Evolutionary conservation across 2,329 filamentous ascomycete species (phyloP), one percentile per base, ranked within the genome.

Genomic region (Aspergillus sergii): DNA sequence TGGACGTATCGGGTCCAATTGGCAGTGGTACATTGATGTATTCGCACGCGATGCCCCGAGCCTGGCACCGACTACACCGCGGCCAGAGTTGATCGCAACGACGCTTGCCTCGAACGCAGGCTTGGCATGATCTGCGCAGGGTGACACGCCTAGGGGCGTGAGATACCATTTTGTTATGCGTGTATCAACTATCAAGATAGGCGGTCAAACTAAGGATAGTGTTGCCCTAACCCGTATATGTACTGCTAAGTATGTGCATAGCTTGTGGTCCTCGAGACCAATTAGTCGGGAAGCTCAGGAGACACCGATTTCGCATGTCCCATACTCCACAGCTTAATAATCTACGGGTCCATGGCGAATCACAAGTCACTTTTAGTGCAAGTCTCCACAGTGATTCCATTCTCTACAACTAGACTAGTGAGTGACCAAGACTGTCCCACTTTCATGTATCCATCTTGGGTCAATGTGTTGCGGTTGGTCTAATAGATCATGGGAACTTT

Each of bases 91-190:
- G 70, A 54, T 74, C 73, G 45, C 73, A 75, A 19, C 73, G 70
- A 11, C 73, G 69, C 60, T 74, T 74, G 39, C 66, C 67, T 30
- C 68, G 69, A 9, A 67, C 66, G 59, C 73, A 75, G 34, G 69
- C 65, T 64, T 71, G 67, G 51, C 73, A 75, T 39, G 71, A 73
- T 56, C 73, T 66, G 56, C 71, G 72, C 21, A 73, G 63, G n/a
- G 66, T 72, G 0, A 53, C 55, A 14, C 43, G 43, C 36, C 43
- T 59, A 21, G 41, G 26, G 19, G 28, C 48, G n/a, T 48, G 36
- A 6, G 48, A 7, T 9, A 28, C 41, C 62, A 64, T 64, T 36
- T 9, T 9, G 32, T 3, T 28, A 16, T 32, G 14, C 16, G 2
- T n/a, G 9, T 5, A 46, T 14, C 19, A 4, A 3, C 34, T 36